Evolutionary conservation across 208 protist species (phyloP).

Genomic region (Acanthamoeba triangularis): DNA sequence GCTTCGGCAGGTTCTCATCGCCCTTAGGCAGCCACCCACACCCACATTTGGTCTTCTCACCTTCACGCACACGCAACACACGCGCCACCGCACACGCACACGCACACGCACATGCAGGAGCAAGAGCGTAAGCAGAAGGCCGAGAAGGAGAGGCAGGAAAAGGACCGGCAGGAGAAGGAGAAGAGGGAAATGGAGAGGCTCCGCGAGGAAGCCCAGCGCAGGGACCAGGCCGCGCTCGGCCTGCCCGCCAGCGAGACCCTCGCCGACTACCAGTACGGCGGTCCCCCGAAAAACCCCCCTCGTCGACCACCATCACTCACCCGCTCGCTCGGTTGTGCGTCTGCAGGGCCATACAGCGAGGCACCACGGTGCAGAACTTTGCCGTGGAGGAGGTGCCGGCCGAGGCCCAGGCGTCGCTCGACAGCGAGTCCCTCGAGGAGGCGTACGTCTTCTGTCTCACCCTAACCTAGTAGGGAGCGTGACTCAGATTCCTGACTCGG

Average conservation of each 20-base stretch:
- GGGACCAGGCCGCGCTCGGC: conserved; percentile 50
- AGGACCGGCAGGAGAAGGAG: conserved; percentile 60
- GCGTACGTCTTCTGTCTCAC: neutral
- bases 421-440: conserved; percentile 55
- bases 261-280: conserved; percentile 36
- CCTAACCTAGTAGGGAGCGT: too few relatives aligned
- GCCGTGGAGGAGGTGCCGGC: conserved; percentile 53
- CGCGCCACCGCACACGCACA: too few relatives aligned
- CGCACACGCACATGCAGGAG: neutral
- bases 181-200: conserved; percentile 55
- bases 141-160: conserved; percentile 53
- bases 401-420: neutral
- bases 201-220: conserved; percentile 61
- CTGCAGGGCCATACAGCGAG: conserved; percentile 12
- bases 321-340: neutral
- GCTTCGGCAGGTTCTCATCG: neutral
- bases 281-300: neutral
- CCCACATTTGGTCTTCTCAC: neutral
- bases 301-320: neutral
- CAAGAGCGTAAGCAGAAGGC: conserved; percentile 64
- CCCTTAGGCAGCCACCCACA: neutral
- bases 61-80: too few relatives aligned
- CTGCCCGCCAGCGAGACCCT: conserved; percentile 66
- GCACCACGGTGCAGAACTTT: conserved; percentile 24
- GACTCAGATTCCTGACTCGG: neutral